These are phyloP conservation scores for Heliamphora pulchella DNA, from an alignment of 179 eudicot species.

Conservation along the genomic window DNA sequence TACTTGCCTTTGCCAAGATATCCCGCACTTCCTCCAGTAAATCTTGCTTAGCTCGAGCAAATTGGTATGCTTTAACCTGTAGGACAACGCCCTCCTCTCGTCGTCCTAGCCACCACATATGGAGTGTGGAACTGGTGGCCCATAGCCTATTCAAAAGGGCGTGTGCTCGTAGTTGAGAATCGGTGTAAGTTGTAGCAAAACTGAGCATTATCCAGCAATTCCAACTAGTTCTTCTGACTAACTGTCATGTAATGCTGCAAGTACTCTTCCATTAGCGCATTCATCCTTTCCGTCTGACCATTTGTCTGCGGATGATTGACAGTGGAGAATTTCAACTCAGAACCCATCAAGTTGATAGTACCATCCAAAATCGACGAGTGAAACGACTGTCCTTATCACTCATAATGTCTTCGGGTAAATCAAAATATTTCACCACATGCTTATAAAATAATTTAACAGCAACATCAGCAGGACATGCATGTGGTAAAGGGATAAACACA, in stretches of 20 bases:
- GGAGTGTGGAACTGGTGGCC: no score
- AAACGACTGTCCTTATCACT: conserved; percentile 13
- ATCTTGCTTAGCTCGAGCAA: no score
- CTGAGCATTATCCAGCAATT: conserved; percentile 11
- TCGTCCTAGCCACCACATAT: no score
- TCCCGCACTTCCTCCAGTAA: no score
- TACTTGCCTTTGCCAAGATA: no score
- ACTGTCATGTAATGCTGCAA: conserved; percentile 10
- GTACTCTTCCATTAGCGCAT: conserved; percentile 16
- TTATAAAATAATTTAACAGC: background rate
- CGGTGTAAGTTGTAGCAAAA: conserved; percentile 18
- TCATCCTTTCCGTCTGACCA: conserved; percentile 13
- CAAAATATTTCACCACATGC: conserved; percentile 12
- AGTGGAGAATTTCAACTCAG: conserved; percentile 9
- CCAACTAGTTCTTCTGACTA: conserved; percentile 13
- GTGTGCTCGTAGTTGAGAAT: background rate
- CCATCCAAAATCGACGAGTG: conserved; percentile 7
- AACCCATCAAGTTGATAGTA: background rate
- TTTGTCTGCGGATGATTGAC: conserved; percentile 19
- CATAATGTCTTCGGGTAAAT: background rate
- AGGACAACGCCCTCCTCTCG: no score
- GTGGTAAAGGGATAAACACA: background rate
- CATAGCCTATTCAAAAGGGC: no score
- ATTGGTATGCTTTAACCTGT: no score
- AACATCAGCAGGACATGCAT: background rate